Percentiles rank a stretch among this genome's conserved stretches.
Evolutionary conservation across 345 rosid genomes (phyloP).

Genomic region (Erysimum cheiranthoides): DNA sequence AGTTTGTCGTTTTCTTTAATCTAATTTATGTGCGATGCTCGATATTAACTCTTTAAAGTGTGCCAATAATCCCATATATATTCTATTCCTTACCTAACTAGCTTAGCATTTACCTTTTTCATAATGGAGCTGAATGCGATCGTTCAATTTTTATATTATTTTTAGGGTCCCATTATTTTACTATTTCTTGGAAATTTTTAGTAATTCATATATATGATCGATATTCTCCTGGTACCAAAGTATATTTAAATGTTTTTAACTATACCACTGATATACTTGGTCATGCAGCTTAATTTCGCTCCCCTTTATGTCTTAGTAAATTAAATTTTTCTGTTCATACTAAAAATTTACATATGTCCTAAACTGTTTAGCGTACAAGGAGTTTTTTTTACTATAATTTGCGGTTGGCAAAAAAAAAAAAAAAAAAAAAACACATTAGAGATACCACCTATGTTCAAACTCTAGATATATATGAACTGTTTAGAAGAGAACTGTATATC

Average conservation of each 20-base stretch:
- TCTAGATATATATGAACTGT: neutral
- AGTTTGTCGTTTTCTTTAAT: neutral
- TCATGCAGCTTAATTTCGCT: neutral
- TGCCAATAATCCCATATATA: constrained; percentile 23
- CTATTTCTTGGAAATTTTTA: neutral
- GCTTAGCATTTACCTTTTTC: constrained; percentile 37
- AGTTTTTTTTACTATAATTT: neutral
- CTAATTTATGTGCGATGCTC: constrained; percentile 6
- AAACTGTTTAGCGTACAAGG: neutral
- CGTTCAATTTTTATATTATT: constrained; percentile 10
- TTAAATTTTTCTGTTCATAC: neutral
- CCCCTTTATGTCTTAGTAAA: neutral
- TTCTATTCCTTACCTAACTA: constrained; percentile 44
- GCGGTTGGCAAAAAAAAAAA: too few species aligned
- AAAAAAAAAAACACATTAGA: neutral
- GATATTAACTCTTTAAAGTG: constrained; percentile 9
- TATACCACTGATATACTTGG: neutral
- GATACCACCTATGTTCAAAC: neutral
- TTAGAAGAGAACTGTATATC: neutral
- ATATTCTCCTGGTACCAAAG: neutral
- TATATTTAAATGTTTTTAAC: neutral
- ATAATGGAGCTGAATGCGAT: constrained; percentile 40
- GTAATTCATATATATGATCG: constrained; percentile 12
- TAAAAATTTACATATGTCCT: neutral
- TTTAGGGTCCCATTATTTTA: constrained; percentile 15